Base-by-base conservation (phyloP, 1,284 basidiomycete genomes). In the Erythrobasidium hasegawianum region DNA sequence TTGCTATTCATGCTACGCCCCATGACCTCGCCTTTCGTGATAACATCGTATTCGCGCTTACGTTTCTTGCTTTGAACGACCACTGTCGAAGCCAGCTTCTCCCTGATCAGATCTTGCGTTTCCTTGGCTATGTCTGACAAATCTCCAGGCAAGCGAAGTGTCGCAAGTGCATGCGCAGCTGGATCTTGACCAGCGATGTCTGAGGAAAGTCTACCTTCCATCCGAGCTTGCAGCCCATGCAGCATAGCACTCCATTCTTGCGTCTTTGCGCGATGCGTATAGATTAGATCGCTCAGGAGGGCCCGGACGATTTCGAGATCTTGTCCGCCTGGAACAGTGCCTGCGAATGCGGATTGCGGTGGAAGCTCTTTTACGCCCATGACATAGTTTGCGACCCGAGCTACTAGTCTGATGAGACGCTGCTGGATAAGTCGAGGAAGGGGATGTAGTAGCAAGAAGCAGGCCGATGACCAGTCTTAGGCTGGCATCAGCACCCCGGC, bases 241-340 rank as follows among this genome's bases (percentile, higher is more conserved):
- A 64, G 54, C 53, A 64, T 41, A 13, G 29, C 47, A 49, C 47
- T 64, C 61, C 61, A 64, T 39, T 64, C 61, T 24, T 64, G 61
- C n/a, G 61, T 64, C 29, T 64, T 64, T 8, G 38, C 33, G 18
- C 61, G 61, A n/a, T 64, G 33, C n/a, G 40, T 49, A 27, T 56
- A 45, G 2, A 64, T 64, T 20, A 64, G 39, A 33, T 64, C 61
- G 18, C 61, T 54, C 7, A 64, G 53, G 11, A 64, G 53, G 9
- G 38, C 47, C 16, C 53, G 52, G 7, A 49, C 61, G 24, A 64
- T 38, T 24, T 64, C 61, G 8, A 43, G 29, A 24, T 64, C 61
- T 8, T 39, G 40, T 10, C 41, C 45, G 22, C 27, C 61, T 26
- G 39, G 22, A 20, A 54, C 22, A n/a, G 39, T 20, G n/a, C 53